Evolutionary conservation across 2,329 filamentous ascomycete genomes (phyloP).

Genomic region (Thelonectria rubi): DNA sequence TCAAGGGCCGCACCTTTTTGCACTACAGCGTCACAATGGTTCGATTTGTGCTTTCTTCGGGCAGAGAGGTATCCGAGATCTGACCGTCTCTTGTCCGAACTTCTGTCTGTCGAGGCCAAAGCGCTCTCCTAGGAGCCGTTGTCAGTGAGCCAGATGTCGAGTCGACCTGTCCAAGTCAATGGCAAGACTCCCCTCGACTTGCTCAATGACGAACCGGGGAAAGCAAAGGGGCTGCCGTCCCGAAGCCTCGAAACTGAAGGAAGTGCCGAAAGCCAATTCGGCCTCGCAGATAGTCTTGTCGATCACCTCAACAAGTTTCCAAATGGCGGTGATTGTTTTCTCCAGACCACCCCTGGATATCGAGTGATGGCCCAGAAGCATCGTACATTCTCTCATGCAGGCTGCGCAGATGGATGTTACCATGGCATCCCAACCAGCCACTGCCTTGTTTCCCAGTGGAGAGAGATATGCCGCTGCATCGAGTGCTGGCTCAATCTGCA

Average conservation of each 20-base stretch:
- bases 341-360: slow-evolving; percentile 1
- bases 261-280: neutral
- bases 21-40: slow-evolving; percentile 14
- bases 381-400: slow-evolving; percentile 19
- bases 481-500: slow-evolving; percentile 16
- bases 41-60: slow-evolving; percentile 29
- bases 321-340: slow-evolving; percentile 14
- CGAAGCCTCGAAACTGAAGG: neutral
- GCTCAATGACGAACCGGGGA: neutral
- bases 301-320: neutral
- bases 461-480: slow-evolving; percentile 20
- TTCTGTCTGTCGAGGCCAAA: neutral
- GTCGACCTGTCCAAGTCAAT: neutral
- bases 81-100: slow-evolving; percentile 12
- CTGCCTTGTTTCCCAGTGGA: slow-evolving; percentile 4
- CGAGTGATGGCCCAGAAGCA: slow-evolving; percentile 11
- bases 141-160: neutral
- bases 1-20: slow-evolving; percentile 19
- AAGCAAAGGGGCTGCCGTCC: neutral
- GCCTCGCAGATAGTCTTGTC: neutral
- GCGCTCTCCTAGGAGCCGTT: neutral
- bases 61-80: slow-evolving; percentile 17
- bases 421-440: slow-evolving; percentile 7
- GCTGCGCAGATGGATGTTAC: slow-evolving; percentile 20
- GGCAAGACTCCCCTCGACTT: neutral